phyloP scores from a whole-genome alignment of 1,139 yeast species.

The Sugiyamaella xylanicola region DNA sequence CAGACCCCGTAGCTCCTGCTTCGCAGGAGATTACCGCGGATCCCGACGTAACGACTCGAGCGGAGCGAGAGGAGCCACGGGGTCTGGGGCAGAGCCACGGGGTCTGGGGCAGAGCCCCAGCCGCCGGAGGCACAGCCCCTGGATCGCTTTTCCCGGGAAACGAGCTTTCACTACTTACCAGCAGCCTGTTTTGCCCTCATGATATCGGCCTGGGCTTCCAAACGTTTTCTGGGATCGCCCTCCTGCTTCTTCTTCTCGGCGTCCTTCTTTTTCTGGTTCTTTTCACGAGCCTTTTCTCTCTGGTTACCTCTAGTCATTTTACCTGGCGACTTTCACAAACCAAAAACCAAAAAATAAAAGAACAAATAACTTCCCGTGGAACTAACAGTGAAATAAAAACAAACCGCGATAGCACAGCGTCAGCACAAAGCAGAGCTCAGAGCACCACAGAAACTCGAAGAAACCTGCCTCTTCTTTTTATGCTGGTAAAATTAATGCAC shows the following conservation, averaged over 20 bases:
- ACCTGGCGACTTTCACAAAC: conserved; percentile 1
- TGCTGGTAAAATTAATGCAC: neutral
- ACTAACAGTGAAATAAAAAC: neutral
- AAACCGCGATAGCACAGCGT: neutral
- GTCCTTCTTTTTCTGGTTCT: conserved; percentile 75
- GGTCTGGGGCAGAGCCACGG: neutral
- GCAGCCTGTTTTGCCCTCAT: conserved; percentile 86
- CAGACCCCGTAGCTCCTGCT: neutral
- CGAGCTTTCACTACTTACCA: conserved; percentile 50
- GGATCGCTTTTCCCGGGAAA: neutral
- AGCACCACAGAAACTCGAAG: neutral
- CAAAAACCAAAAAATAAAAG: neutral
- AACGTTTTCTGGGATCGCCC: conserved; percentile 82
- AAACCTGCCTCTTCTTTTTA: neutral
- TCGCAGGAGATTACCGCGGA: too few species aligned
- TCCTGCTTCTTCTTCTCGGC: conserved; percentile 64
- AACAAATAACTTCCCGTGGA: neutral
- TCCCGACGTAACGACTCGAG: neutral
- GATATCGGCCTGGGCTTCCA: conserved; percentile 85
- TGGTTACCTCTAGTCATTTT: conserved; percentile 95
- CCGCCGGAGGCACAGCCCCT: neutral
- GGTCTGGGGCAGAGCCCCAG: neutral
- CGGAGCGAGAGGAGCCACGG: neutral
- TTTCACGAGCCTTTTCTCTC: conserved; percentile 90
- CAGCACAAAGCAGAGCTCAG: neutral